Evolutionary conservation across 2,329 filamentous ascomycete species (phyloP), one percentile per base, ranked within the genome.

Genomic region (Bimuria novae-zelandiae): DNA sequence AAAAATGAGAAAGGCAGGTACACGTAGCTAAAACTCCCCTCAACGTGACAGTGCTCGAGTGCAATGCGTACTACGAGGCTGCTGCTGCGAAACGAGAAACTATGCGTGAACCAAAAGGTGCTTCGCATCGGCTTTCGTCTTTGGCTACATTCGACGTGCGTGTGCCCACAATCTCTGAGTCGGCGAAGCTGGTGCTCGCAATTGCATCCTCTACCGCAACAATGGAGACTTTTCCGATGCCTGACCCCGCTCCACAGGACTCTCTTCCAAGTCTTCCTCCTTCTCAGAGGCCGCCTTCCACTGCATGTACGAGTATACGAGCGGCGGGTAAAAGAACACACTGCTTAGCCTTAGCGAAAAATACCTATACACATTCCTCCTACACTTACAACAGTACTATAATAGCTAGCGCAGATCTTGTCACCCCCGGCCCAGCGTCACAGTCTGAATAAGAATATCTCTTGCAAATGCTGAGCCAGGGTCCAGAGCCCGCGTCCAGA

Each of bases 341-440:
- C 52, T 51, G 22, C 33, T 25, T 10, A 25, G 10, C 2, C 10
- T 53, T 17, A 49, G 51, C 29, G 7, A 29, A 16, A 22, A 7
- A 17, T 2, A 3, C n/a, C 4, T 16, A 27, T 8, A 17, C 7
- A 5, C 12, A 16, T 10, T 30, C 14, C 16, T 30, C n/a, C 3
- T 8, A 14, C 7, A 57, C 55, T 50, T 16, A 57, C 55, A 57
- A 19, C 12, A 57, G 41, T 32, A 52, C 33, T 7, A 57, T 42
- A 29, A 22, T 21, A n/a, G 51, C 41, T 5, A 49, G 35, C 27
- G 32, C 45, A 8, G 51, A 41, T 22, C 44, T 22, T 6, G 14
- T 25, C 25, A 54, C 43, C 33, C 55, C 29, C 21, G 12, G 19
- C 14, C 17, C 21, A 2, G 42, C 8, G 17, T 33, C 27, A 6